Base-by-base conservation (phyloP, 140 eudicot genomes). In the Oenanthe javanica region DNA sequence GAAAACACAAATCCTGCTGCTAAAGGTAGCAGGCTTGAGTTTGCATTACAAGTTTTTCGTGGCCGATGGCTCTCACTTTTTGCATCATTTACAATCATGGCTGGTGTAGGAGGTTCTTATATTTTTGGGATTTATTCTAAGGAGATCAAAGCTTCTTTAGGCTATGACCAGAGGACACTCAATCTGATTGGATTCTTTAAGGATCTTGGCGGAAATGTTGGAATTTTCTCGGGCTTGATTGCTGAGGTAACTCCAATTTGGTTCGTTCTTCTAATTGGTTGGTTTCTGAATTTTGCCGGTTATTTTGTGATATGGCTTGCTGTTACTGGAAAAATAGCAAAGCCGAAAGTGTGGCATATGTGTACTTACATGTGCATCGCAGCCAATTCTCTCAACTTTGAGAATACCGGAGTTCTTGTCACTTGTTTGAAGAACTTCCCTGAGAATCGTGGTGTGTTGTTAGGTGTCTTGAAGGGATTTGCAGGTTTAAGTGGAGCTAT, bases 401-500 rank as follows among this genome's bases (percentile, higher is more conserved):
- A 86, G 10, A 89, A 86, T 79, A 89, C 90, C 0, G 90, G 90
- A 2, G 86, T 85, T 9, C 77, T 89, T 67, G 92, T 89, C 16
- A 86, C 88, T 0, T 76, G 87, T 11, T 87, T 89, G 6, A 84
- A 84, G 2, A 89, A 86, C 31, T 89, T 86, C 61, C 90, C 92
- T 0, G 90, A 86, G 79, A 86, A 81, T 69, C 85, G 93, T 18
- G 93, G 91, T 0, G 84, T 82, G 40, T 80, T 89, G 21, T 75
- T 87, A 1, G 93, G 93, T 0, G 66, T 89, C 16, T 59, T 89
- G 72, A 89, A 89, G 50, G 90, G 93, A 7, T 89, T 87, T 55
- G 82, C 83, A 8, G 91, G 93, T 3, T 76, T 89, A 77, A 89
- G 93, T 54, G 93, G 93, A 0, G 93, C 91, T 4, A 84, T 89